Conservation (phyloP, 2,329 filamentous ascomycete genomes). For the Pseudocercospora eumusae region DNA sequence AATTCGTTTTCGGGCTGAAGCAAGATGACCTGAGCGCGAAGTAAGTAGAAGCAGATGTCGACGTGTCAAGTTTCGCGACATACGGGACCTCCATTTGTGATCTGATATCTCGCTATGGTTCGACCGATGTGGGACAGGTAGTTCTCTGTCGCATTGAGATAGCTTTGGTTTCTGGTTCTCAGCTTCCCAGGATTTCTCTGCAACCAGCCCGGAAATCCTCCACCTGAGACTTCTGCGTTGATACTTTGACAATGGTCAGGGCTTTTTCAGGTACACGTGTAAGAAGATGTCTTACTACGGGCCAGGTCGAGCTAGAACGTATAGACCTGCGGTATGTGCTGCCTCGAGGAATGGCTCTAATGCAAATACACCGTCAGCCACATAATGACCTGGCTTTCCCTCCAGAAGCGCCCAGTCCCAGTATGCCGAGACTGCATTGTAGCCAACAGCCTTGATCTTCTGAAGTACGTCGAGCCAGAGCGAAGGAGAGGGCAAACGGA, state of each 20-base stretch:
- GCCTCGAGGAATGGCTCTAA: conserved; percentile 75
- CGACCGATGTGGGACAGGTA: conserved; percentile 64
- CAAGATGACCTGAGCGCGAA: conserved; percentile 59
- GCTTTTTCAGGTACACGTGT: background rate
- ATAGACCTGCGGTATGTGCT: conserved; percentile 71
- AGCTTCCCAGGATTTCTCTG: conserved; percentile 66
- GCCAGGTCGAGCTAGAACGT: conserved; percentile 62
- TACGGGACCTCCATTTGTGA: conserved; percentile 73
- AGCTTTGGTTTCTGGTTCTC: conserved; percentile 63
- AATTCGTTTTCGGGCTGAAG: conserved; percentile 85
- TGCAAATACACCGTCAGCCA: conserved; percentile 70
- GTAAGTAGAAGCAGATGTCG: background rate
- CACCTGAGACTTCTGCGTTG: conserved; percentile 74
- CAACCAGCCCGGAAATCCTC: conserved; percentile 80
- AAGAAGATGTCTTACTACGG: conserved; percentile 23
- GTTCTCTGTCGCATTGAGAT: conserved; percentile 66
- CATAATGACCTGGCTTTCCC: conserved; percentile 69
- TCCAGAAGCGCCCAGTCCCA: conserved; percentile 77
- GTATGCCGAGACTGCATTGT: conserved; percentile 79
- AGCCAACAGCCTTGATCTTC: conserved; percentile 79
- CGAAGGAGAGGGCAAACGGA: conserved; percentile 61
- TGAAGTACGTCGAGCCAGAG: conserved; percentile 75
- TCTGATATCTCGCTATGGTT: conserved; percentile 72
- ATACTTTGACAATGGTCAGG: conserved; percentile 49
- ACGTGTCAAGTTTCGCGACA: background rate